Evolutionary conservation across 1,284 basidiomycete species (phyloP).

Genomic region (Sanghuangporus sanghuang): DNA sequence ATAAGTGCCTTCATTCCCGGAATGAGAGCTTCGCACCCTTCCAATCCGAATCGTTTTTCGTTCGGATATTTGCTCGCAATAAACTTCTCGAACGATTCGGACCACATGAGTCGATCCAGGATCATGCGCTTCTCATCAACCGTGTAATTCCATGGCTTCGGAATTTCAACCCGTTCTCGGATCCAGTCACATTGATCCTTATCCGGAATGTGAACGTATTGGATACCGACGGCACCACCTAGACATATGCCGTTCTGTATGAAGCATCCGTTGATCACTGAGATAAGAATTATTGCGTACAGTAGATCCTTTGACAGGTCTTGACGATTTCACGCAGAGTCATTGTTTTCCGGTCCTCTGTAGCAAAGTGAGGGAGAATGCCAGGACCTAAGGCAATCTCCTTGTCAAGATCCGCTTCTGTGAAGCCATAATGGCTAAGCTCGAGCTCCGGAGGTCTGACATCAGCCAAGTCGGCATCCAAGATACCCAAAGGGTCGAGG

Average conservation of each 20-base stretch:
- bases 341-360: conserved; percentile 82
- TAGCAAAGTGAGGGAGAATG: conserved; percentile 92
- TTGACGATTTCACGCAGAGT: conserved; percentile 91
- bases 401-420: conserved; percentile 89
- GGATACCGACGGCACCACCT: conserved; percentile 93
- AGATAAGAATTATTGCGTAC: conserved; percentile 42
- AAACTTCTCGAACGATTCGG: conserved; percentile 98
- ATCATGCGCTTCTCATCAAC: conserved; percentile 99
- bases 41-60: conserved; percentile 99
- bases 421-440: conserved; percentile 91
- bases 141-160: conserved; percentile 97
- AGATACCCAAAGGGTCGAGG: conserved; percentile 92
- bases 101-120: conserved; percentile 98
- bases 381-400: conserved; percentile 94
- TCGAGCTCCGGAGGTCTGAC: conserved; percentile 83
- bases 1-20: conserved; percentile 99
- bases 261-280: conserved; percentile 9
- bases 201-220: conserved; percentile 98
- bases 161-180: conserved; percentile 92
- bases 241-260: not conserved
- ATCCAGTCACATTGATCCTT: conserved; percentile 99
- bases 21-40: conserved; percentile 96
- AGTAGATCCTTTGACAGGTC: conserved; percentile 91
- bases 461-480: conserved; percentile 80
- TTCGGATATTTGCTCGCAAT: conserved; percentile 98